These are phyloP conservation scores for Xylariaceae sp. DNA, from an alignment of 2,329 filamentous ascomycete species.

Conservation along the genomic window DNA sequence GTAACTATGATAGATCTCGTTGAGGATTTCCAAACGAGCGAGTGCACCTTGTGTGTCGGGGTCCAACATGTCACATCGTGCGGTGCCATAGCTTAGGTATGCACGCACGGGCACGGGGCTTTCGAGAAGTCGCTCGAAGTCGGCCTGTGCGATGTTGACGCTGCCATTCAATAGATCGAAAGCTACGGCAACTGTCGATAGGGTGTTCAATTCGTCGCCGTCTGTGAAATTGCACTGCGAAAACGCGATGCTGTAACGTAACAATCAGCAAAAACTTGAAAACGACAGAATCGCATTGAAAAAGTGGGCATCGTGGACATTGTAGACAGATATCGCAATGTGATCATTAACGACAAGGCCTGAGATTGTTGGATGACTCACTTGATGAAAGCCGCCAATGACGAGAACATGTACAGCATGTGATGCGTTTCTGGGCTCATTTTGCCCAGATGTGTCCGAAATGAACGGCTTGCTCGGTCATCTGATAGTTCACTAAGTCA, in stretches of 20 bases:
- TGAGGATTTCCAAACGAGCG: slow-evolving; percentile 19
- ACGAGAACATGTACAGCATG: slow-evolving; percentile 30
- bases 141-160: slow-evolving; percentile 23
- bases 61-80: slow-evolving; percentile 19
- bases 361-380: neutral
- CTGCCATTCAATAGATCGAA: slow-evolving; percentile 27
- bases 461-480: slow-evolving; percentile 29
- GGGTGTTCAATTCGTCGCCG: slow-evolving; percentile 13
- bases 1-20: slow-evolving; percentile 18
- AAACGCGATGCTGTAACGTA: slow-evolving; percentile 17
- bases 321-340: too few relatives aligned
- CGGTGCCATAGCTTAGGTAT: slow-evolving; percentile 21
- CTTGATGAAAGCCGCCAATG: slow-evolving; percentile 27
- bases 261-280: neutral
- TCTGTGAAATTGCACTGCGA: slow-evolving; percentile 21
- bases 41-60: slow-evolving; percentile 19
- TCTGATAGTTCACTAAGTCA: slow-evolving; percentile 11
- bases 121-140: slow-evolving; percentile 23
- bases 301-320: too few relatives aligned
- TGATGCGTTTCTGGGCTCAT: slow-evolving; percentile 29
- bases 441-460: slow-evolving; percentile 27
- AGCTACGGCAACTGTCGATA: slow-evolving; percentile 22
- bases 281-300: too few relatives aligned
- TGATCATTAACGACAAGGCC: neutral
- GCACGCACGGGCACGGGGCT: slow-evolving; percentile 23